Evolutionary conservation across 345 rosid species (phyloP), one percentile per base, ranked within the genome.

Genomic region (Raphanus raphanistrum): DNA sequence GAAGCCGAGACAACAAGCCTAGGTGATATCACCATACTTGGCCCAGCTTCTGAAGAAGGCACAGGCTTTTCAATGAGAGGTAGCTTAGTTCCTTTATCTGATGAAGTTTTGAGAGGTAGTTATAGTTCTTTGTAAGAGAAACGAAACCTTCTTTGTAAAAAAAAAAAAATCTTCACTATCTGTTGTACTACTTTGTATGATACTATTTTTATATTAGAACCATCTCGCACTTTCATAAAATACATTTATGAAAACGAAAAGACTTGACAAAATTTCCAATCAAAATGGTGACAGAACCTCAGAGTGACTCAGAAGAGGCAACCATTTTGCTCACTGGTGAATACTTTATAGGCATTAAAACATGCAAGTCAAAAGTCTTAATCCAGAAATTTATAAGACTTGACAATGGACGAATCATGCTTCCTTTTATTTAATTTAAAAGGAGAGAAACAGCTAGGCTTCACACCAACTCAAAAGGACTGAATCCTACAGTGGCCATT

Each of bases 1-100:
- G 86, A 80, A 73, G 84, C 84, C 0, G 96, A 79, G 81, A 90
- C 87, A 31, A 92, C 83, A 10, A 79, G 91, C 63, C 95, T 96
- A 13, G 87, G 91, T 57, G 77, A 85, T 69, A 69, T 87, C 80
- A 70, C 80, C 48, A 61, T 48, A 62, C 71, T 73, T 12, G 84
- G 69, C 60, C 81, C 79, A 75, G 69, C 81, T 67, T 62, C 76
- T 27, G 84, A 78, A 11, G 80, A 28, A 68, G 81, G 62, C 4
- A 70, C 33, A 58, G 87, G 83, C 41, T 66, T 77, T 86, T 70
- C 81, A 66, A 78, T 16, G 6, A 48, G 70, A 43, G 89, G 85
- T 75, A 59, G 78, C 72, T 85, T 85, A 26, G 70, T 16, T 78
- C 83, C 38, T 29, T 31, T 60, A 60, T 60, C 85, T 57, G 88